Conservation (phyloP, 768 basidiomycete species). For the Boletus subcaerulescens region DNA sequence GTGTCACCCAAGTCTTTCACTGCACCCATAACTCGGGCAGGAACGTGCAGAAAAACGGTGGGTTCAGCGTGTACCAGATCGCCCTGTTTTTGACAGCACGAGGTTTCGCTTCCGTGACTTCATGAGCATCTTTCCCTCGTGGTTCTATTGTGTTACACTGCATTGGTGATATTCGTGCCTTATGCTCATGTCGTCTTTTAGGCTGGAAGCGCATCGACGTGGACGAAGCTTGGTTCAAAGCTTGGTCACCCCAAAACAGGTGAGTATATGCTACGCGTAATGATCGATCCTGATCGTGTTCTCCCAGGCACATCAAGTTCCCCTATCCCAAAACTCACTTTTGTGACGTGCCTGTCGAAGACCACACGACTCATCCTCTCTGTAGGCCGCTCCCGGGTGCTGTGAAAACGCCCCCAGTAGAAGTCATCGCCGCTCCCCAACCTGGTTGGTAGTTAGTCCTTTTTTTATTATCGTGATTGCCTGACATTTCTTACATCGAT, state of each 20-base stretch:
- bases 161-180: background rate
- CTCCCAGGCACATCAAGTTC: slow-evolving; percentile 27
- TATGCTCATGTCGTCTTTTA: slow-evolving; percentile 10
- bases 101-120: background rate
- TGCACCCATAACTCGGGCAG: slow-evolving; percentile 38
- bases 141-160: background rate
- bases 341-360: slow-evolving; percentile 40
- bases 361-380: slow-evolving; percentile 35
- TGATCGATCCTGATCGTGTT: background rate
- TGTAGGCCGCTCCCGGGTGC: slow-evolving; percentile 44
- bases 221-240: slow-evolving; percentile 41
- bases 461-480: background rate
- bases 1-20: slow-evolving; percentile 37
- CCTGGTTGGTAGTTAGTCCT: slow-evolving; percentile 28
- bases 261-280: slow-evolving; percentile 3
- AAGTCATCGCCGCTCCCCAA: slow-evolving; percentile 22
- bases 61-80: slow-evolving; percentile 6
- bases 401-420: slow-evolving; percentile 25
- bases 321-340: slow-evolving; percentile 41
- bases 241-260: slow-evolving; percentile 27
- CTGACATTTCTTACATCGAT: background rate
- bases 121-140: background rate
- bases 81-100: background rate
- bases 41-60: slow-evolving; percentile 45
- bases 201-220: slow-evolving; percentile 49